phyloP scores from a whole-genome alignment of 1,284 basidiomycete genomes.

The Xerocomus nothofagi region DNA sequence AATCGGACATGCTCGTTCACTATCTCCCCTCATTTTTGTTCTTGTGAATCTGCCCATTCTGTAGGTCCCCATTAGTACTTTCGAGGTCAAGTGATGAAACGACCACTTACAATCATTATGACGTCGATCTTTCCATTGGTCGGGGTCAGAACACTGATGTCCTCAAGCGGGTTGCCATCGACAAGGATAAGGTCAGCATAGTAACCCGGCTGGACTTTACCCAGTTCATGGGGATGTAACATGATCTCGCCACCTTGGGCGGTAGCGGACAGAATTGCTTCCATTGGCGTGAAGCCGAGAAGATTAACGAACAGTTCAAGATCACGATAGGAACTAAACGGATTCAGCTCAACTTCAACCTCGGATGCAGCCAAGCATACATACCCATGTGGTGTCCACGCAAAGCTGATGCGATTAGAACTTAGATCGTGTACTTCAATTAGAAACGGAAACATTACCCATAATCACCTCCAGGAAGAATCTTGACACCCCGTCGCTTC shows the following conservation, averaged over 20 bases:
- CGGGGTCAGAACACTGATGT: conserved; percentile 33
- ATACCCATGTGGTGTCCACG: conserved; percentile 39
- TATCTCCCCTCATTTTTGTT: not conserved
- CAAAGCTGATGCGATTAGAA: conserved; percentile 23
- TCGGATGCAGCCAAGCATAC: not conserved
- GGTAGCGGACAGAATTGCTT: conserved; percentile 38
- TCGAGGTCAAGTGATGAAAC: not conserved
- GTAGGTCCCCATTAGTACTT: conserved; percentile 5
- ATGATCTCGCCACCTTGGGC: conserved; percentile 39
- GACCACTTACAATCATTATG: conserved; percentile 29
- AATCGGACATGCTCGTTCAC: not conserved
- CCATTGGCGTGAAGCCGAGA: conserved; percentile 37
- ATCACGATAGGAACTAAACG: conserved; percentile 34
- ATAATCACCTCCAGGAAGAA: conserved; percentile 36
- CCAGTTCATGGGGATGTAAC: conserved; percentile 36
- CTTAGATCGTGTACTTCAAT: conserved; percentile 1
- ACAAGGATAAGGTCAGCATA: conserved; percentile 37
- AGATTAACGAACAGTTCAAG: conserved; percentile 39
- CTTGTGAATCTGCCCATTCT: conserved; percentile 34
- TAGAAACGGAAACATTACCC: conserved; percentile 20
- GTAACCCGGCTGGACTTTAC: conserved; percentile 38
- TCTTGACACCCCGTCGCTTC: conserved; percentile 34
- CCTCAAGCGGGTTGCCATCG: conserved; percentile 36
- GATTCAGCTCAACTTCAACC: conserved; percentile 5
- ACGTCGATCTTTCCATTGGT: conserved; percentile 32